These are phyloP conservation scores for Monilinia laxa DNA, from an alignment of 2,329 filamentous ascomycete genomes.

Conservation along the genomic window DNA sequence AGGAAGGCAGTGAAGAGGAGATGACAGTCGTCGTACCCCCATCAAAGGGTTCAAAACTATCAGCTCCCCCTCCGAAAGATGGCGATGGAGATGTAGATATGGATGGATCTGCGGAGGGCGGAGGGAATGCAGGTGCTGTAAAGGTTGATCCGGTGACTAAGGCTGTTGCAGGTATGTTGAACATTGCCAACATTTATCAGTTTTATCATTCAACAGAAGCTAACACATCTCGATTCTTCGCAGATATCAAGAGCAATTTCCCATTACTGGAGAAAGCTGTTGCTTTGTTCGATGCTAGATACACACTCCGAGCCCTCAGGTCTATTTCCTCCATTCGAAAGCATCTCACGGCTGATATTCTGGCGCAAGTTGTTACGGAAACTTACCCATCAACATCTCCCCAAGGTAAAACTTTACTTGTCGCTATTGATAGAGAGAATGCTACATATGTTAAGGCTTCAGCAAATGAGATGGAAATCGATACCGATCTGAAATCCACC, in stretches of 20 bases:
- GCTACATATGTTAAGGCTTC: conserved; percentile 59
- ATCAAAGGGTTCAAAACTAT: conserved; percentile 62
- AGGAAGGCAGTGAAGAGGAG: conserved; percentile 67
- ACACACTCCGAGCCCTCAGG: conserved; percentile 88
- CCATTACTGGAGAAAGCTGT: conserved; percentile 88
- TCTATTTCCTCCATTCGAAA: conserved; percentile 96
- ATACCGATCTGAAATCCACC: conserved; percentile 59
- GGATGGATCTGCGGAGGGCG: conserved; percentile 51
- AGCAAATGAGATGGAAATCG: conserved; percentile 70
- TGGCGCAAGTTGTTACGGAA: conserved; percentile 77
- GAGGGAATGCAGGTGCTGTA: conserved; percentile 44
- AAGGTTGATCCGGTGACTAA: conserved; percentile 62
- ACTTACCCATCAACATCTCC: conserved; percentile 65
- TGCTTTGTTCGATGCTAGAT: conserved; percentile 88
- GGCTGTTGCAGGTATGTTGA: conserved; percentile 57
- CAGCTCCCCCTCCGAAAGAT: conserved; percentile 56
- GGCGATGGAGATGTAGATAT: conserved; percentile 70
- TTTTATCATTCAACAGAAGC: conserved; percentile 16
- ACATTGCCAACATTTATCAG: conserved; percentile 8
- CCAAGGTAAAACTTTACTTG: conserved; percentile 68
- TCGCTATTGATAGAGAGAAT: conserved; percentile 66
- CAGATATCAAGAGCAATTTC: conserved; percentile 96
- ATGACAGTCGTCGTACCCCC: conserved; percentile 81
- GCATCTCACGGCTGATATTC: conserved; percentile 76
- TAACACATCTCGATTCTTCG: conserved; percentile 27